phyloP scores from a whole-genome alignment of 441 rosid genomes.

The Corymbia citriodora region DNA sequence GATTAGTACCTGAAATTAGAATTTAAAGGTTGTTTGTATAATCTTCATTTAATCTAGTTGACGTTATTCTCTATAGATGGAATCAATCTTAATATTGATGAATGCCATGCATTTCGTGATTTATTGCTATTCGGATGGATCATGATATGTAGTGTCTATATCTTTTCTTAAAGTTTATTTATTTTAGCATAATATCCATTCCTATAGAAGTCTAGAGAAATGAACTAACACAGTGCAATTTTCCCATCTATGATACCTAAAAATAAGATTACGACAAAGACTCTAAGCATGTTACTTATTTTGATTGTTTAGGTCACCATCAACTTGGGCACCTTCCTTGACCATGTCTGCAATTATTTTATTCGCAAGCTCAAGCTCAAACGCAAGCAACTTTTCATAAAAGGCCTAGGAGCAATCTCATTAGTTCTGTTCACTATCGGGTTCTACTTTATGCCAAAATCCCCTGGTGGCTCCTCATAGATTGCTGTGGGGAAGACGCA shows the following conservation, averaged over 20 bases:
- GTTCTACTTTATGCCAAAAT: too few species aligned
- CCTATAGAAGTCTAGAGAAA: not conserved
- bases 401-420: too few species aligned
- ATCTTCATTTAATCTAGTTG: not conserved
- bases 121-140: not conserved
- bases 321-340: too few species aligned
- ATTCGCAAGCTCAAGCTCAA: too few species aligned
- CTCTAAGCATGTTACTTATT: not conserved
- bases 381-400: too few species aligned
- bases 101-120: not conserved
- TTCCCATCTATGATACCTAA: not conserved
- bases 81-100: not conserved
- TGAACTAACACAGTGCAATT: not conserved
- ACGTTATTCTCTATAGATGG: not conserved
- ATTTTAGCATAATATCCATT: not conserved
- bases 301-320: too few species aligned
- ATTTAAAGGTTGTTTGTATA: not conserved
- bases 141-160: not conserved
- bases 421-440: too few species aligned
- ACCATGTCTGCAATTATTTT: too few species aligned
- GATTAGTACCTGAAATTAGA: not conserved
- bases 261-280: not conserved
- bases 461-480: too few species aligned
- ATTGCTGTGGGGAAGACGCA: too few species aligned
- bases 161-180: not conserved